Conservation (phyloP, 2,329 filamentous ascomycete genomes). For the Uncinocarpus reesii region DNA sequence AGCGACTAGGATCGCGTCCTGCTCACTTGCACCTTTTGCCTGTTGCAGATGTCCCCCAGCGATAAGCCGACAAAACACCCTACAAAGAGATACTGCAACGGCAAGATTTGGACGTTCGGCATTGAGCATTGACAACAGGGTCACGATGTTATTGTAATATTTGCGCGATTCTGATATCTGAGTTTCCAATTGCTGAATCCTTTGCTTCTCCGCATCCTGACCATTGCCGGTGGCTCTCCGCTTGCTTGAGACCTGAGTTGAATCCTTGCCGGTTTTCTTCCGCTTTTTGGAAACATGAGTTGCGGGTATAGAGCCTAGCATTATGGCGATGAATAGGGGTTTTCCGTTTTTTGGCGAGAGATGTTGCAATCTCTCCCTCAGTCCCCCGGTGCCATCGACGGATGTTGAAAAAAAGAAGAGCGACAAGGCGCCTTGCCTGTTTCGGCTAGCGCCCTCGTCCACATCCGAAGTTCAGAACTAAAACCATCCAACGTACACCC, state of each 20-base stretch:
- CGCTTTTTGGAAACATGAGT: conserved; percentile 30
- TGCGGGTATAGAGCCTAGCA: conserved; percentile 23
- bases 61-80: conserved; percentile 73
- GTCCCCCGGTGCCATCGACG: conserved; percentile 24
- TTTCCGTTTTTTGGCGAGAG: too few relatives aligned
- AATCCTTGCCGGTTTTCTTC: conserved; percentile 29
- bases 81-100: conserved; percentile 70
- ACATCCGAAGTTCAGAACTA: conserved; percentile 10
- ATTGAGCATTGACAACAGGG: conserved; percentile 51
- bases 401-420: background rate
- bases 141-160: conserved; percentile 82
- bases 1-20: conserved; percentile 60
- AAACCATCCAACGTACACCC: conserved; percentile 9
- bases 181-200: conserved; percentile 65
- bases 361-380: too few relatives aligned
- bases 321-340: conserved; percentile 23
- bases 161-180: conserved; percentile 77
- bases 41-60: conserved; percentile 60
- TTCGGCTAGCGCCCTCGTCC: conserved; percentile 6
- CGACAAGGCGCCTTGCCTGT: conserved; percentile 3
- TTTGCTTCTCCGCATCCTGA: conserved; percentile 41
- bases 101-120: conserved; percentile 50
- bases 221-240: conserved; percentile 38
- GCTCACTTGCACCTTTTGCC: conserved; percentile 56
- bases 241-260: conserved; percentile 32